Evolutionary conservation across 208 protist species (phyloP).

Genomic region (Zelonia costaricensis): DNA sequence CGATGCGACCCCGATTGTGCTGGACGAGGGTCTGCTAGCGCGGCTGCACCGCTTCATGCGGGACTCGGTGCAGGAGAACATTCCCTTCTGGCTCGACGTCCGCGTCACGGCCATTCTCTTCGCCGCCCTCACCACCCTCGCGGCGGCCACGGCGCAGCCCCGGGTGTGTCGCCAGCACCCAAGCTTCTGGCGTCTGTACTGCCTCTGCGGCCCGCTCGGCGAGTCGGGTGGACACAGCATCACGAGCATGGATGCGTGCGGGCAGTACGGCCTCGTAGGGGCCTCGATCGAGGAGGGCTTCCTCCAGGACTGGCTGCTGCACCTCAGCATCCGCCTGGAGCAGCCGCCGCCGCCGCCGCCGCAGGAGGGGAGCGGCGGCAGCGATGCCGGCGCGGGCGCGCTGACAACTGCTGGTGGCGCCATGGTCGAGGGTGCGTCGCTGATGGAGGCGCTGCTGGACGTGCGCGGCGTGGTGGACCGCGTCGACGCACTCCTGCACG

Average conservation of each 20-base stretch:
- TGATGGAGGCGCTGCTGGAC: constrained; percentile 44
- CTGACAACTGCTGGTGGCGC: background rate
- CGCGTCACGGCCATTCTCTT: constrained; percentile 74
- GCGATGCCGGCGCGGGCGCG: background rate
- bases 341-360: background rate
- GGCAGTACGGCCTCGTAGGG: constrained; percentile 40
- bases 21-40: constrained; percentile 28
- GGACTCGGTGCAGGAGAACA: constrained; percentile 74
- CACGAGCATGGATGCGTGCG: constrained; percentile 48
- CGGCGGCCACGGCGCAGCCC: constrained; percentile 36
- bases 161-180: constrained; percentile 15
- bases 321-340: constrained; percentile 9
- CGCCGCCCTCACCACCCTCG: constrained; percentile 60
- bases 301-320: constrained; percentile 21
- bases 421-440: constrained; percentile 8
- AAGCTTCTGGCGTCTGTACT: constrained; percentile 66
- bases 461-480: constrained; percentile 31
- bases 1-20: constrained; percentile 28
- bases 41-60: constrained; percentile 50
- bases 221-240: constrained; percentile 54
- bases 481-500: constrained; percentile 28
- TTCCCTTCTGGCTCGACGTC: constrained; percentile 86
- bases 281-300: constrained; percentile 45
- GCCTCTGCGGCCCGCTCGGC: constrained; percentile 78
- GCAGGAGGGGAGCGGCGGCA: background rate